Conservation (phyloP, 2,329 filamentous ascomycete genomes). For the Botrytis elliptica region DNA sequence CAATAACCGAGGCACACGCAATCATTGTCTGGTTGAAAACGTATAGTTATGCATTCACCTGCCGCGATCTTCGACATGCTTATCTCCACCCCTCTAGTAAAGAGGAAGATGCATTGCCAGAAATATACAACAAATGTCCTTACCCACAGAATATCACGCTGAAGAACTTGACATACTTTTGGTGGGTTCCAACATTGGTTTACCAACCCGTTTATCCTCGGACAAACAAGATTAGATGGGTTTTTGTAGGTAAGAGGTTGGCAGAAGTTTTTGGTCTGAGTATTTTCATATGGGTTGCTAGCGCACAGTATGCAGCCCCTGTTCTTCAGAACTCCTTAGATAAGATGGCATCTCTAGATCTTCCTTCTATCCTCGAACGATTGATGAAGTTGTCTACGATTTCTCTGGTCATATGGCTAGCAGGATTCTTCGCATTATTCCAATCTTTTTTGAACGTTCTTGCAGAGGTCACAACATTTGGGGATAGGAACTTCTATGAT, state of each 20-base stretch:
- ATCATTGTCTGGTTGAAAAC: conserved; percentile 96
- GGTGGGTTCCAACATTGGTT: conserved; percentile 94
- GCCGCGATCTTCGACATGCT: conserved; percentile 89
- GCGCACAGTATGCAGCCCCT: conserved; percentile 90
- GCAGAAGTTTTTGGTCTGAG: conserved; percentile 74
- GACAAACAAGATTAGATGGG: conserved; percentile 76
- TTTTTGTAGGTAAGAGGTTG: conserved; percentile 80
- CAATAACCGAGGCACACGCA: conserved; percentile 84
- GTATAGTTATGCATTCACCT: conserved; percentile 93
- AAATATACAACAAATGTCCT: conserved; percentile 77
- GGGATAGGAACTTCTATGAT: conserved; percentile 90
- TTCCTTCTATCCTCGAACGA: conserved; percentile 80
- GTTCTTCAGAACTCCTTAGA: conserved; percentile 86
- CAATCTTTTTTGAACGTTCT: conserved; percentile 89
- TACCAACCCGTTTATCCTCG: conserved; percentile 97
- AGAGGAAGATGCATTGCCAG: conserved; percentile 69
- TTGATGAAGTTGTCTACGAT: conserved; percentile 95
- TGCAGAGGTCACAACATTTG: conserved; percentile 86
- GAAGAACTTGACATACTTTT: conserved; percentile 87
- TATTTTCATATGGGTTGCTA: conserved; percentile 93
- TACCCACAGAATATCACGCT: conserved; percentile 92
- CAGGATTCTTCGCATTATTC: conserved; percentile 95
- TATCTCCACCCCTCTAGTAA: conserved; percentile 73
- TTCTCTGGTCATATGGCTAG: conserved; percentile 93
- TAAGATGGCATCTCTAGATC: conserved; percentile 77